Evolutionary conservation across 139 green algal species (phyloP), one percentile per base, ranked within the genome.

Genomic region (Coelastrella sp.): DNA sequence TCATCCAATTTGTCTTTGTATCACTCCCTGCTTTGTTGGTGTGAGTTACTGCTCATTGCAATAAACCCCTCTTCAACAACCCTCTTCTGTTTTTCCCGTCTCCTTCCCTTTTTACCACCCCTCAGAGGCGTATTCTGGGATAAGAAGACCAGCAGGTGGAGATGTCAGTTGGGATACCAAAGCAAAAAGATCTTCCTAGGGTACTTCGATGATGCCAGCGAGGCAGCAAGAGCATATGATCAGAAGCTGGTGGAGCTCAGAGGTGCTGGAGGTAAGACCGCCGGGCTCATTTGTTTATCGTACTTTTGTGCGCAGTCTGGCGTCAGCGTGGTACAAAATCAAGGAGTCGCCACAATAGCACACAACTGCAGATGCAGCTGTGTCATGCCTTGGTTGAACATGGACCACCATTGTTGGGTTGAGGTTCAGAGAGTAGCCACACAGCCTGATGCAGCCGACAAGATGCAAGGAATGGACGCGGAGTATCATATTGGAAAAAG

Each of bases 41-140:
- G 35, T 49, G 35, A 49, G 35, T 49, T 49, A 49, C 35, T 49
- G 35, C 35, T 49, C 35, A 49, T 3, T 49, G 35, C 35, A 49
- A 49, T 49, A 3, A 49, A 49, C 14, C 6, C 8, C 14, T 27
- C 58, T 19, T 25, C 61, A 8, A 12, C 25, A 25, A 57, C 65
- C 49, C 10, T 59, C 27, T 22, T 6, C 82, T 61, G 61, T 61
- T 49, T 19, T 10, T 10, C 3, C 56, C 25, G 15, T n/a, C 35
- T 12, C 19, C 35, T 17, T 35, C 58, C 22, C 35, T 25, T 6
- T 49, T 76, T n/a, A 57, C 56, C 63, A n/a, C 56, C 35, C 49
- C 72, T 70, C 87, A 91, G 88, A 70, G 88, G 88, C 10, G 88
- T 91, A 6, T 91, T 91, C 58, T 91, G 88, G 88, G 88, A 91